These are phyloP conservation scores for Plasmodium gaboni DNA, from an alignment of 169 alveolate genomes.

Conservation along the genomic window DNA sequence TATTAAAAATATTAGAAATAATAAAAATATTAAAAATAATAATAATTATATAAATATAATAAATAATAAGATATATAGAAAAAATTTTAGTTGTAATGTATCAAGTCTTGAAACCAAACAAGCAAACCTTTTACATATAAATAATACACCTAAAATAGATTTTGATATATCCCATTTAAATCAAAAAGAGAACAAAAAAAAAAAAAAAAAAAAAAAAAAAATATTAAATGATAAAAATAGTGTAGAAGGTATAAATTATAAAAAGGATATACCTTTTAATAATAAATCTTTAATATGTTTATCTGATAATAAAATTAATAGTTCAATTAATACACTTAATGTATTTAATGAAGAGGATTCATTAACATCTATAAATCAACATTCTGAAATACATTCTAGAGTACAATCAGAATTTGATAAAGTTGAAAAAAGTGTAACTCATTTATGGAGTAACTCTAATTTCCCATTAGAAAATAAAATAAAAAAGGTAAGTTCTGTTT, in stretches of 20 bases:
- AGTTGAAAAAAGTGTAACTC: background rate
- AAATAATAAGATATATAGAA: background rate
- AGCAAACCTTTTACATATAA: background rate
- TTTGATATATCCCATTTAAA: background rate
- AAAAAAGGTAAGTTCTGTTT: constrained; percentile 5
- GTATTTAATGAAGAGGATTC: constrained; percentile 6
- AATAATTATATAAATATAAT: background rate
- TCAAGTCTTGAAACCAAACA: background rate
- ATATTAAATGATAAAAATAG: background rate
- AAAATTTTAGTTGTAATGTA: background rate
- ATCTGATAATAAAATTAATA: constrained; percentile 19
- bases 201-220: background rate
- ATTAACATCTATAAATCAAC: background rate
- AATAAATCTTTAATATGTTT: constrained; percentile 12
- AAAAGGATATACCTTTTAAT: constrained; percentile 2
- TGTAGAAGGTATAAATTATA: background rate
- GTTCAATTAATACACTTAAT: constrained; percentile 7
- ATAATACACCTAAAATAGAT: constrained; percentile 9
- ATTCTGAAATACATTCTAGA: background rate
- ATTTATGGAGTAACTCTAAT: background rate
- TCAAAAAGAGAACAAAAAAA: background rate
- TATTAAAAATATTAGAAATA: background rate
- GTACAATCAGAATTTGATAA: background rate
- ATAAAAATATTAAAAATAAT: background rate
- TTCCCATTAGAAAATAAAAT: constrained; percentile 3